Evolutionary conservation across 768 basidiomycete genomes (phyloP), one percentile per base, ranked within the genome.

Genomic region (Agrocybe pediades): DNA sequence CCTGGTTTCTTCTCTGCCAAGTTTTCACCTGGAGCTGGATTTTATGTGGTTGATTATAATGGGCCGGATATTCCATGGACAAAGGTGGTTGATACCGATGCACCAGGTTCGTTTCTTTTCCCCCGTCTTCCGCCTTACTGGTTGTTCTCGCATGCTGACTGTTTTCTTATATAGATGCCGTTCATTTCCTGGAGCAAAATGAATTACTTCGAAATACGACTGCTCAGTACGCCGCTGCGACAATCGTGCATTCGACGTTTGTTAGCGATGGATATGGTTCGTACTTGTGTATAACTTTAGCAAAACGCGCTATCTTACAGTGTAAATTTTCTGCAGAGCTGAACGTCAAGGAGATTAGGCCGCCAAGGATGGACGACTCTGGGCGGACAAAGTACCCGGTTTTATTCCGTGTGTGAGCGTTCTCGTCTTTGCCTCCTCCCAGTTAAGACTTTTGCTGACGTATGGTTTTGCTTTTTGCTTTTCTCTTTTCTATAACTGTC

Each of bases 371-470:
- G 86, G 97, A 99, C 62, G 87, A 90, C 62, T 88, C 92, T 19
- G 97, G 97, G n/a, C 85, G 91, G 41, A 92, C 89, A 8, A 95
- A 96, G 68, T 98, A 99, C 65, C 92, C 97, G 1, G 94, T 98
- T 19, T 75, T 99, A 24, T 94, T 98, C 77, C 77, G 82, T 41
- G 91, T 96, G 84, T 95, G 67, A 62, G 78, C 71, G 24, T 41
- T 25, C 36, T 9, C 25, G 15, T 25, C 33, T 2, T 46, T 47
- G 6, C 13, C 27, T 39, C 41, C 29, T 21, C 47, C 36, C 41
- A 43, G 13, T 54, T 41, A n/a, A 13, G 40, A 51, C 40, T 7
- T 29, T 46, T 19, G 42, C 48, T 26, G n/a, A 25, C 15, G 41
- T 40, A 30, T 30, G 23, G 25, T 30, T 24, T 46, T 42, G 17